These are phyloP conservation scores for Metschnikowia santaceciliae DNA, from an alignment of 805 yeast species.

Conservation along the genomic window DNA sequence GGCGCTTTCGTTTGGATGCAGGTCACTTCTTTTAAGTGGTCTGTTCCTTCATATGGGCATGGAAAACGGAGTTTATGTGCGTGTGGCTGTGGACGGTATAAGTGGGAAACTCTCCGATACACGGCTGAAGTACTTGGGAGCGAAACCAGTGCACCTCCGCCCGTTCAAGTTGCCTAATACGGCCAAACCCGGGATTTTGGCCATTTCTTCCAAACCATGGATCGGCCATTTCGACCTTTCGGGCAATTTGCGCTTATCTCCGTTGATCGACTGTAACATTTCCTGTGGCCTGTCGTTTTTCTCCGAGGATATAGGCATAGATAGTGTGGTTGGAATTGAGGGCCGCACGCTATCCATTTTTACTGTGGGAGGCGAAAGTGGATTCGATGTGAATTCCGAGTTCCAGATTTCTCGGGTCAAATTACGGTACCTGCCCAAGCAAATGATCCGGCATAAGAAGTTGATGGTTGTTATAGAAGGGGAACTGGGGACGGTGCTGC, in stretches of 20 bases:
- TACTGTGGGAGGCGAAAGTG: conserved; percentile 41
- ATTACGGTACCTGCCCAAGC: conserved; percentile 50
- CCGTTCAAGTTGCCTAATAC: conserved; percentile 22
- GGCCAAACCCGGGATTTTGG: conserved; percentile 37
- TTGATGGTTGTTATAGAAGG: conserved; percentile 43
- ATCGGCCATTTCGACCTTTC: conserved; percentile 39
- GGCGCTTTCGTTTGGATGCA: conserved; percentile 49
- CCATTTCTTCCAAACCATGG: conserved; percentile 56
- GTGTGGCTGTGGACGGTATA: conserved; percentile 51
- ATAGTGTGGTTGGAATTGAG: conserved; percentile 62
- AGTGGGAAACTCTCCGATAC: conserved; percentile 62
- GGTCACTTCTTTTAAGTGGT: conserved; percentile 24
- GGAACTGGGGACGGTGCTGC: conserved; percentile 36
- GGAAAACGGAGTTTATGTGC: conserved; percentile 75
- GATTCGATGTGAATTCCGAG: conserved; percentile 25
- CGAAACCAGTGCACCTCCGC: conserved; percentile 54
- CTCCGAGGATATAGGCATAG: conserved; percentile 58
- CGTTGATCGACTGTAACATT: conserved; percentile 42
- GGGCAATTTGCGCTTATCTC: conserved; percentile 41
- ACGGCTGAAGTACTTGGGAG: conserved; percentile 69
- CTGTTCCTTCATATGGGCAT: conserved; percentile 70
- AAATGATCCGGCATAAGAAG: conserved; percentile 23
- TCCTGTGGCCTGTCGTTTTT: conserved; percentile 49
- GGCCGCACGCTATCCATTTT: conserved; percentile 52
- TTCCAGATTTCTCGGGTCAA: conserved; percentile 31